Base-by-base conservation (phyloP, 768 basidiomycete species). In the Suillus clintonianus region DNA sequence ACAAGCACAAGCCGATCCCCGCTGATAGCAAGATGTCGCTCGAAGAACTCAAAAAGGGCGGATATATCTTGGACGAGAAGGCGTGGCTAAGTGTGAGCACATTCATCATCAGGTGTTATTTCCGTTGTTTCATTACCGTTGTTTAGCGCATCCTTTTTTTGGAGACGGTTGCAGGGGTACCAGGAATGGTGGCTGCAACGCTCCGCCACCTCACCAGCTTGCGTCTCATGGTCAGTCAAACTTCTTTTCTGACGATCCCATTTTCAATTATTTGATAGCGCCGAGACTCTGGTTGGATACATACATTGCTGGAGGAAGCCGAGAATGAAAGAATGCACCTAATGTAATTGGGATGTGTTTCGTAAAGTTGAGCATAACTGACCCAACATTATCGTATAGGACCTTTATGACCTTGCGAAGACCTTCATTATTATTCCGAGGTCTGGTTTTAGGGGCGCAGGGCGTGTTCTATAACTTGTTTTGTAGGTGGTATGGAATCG, bases 271-370 rank as follows among this genome's bases (percentile, higher is more conserved):
- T 37, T 32, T 37, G 47, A 62, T 65, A 86, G 81, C 77, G 80
- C 68, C 81, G 84, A 63, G 85, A 86, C 69, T 81, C 81, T 32
- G 83, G 86, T 42, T 95, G 95, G 95, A 97, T 97, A 67, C 93
- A 95, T 74, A 96, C 94, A 7, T 85, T 94, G 50, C 80, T 97
- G 19, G 91, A 95, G 73, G 97, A 97, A 79, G 95, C 95, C 14
- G 95, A 99, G 73, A 99, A 99, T 73, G 97, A 99, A 79, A 82
- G 97, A 41, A 97, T 97, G 93, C 95, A 97, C 75, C 82, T 96
- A 59, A 91, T 96, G 91, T 92, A 64, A 70, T 85, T 74, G 32
- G 10, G 13, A 36, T 61, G 43, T 58, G 42, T 58, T 50, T 65
- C 42, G 34, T 43, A 60, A 59, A 17, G 34, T 43, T 45, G 43